phyloP scores from a whole-genome alignment of 139 green algal species.

The Tetradesmus obliquus region DNA sequence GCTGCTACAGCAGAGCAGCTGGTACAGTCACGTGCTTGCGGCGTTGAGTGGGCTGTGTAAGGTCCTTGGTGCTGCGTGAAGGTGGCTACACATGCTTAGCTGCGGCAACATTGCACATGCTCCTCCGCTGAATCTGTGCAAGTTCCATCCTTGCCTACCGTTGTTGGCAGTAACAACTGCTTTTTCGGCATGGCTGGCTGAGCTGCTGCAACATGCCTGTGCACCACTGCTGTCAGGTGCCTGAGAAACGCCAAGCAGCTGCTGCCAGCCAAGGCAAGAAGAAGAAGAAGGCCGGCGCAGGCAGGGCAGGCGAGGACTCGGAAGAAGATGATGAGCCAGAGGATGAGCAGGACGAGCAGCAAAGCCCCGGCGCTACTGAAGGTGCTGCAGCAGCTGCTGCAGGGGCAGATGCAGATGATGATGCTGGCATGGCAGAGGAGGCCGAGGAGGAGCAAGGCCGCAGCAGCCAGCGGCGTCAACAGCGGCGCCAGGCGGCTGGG shows the following conservation, averaged over 20 bases:
- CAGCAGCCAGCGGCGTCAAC: neutral
- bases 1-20: neutral
- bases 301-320: constrained; percentile 21
- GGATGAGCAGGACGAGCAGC: neutral
- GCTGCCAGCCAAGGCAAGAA: neutral
- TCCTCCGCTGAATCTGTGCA: too few relatives aligned
- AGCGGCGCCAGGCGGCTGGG: neutral
- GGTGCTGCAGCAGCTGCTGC: neutral
- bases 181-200: neutral
- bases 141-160: neutral
- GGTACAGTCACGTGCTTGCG: neutral
- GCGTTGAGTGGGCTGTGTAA: neutral
- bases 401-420: constrained; percentile 28
- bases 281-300: neutral
- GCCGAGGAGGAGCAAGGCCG: neutral
- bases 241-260: neutral
- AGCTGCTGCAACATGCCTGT: neutral
- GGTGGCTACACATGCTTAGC: too few relatives aligned
- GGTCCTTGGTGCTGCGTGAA: neutral
- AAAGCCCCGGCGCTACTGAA: neutral
- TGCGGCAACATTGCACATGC: too few relatives aligned
- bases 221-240: neutral
- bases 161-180: too few relatives aligned
- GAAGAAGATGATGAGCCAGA: neutral
- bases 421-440: neutral